Percentiles rank a stretch among this genome's conserved stretches.
phyloP scores from a whole-genome alignment of 192 early-diverging fungal genomes.

The Coemansia sp. region DNA sequence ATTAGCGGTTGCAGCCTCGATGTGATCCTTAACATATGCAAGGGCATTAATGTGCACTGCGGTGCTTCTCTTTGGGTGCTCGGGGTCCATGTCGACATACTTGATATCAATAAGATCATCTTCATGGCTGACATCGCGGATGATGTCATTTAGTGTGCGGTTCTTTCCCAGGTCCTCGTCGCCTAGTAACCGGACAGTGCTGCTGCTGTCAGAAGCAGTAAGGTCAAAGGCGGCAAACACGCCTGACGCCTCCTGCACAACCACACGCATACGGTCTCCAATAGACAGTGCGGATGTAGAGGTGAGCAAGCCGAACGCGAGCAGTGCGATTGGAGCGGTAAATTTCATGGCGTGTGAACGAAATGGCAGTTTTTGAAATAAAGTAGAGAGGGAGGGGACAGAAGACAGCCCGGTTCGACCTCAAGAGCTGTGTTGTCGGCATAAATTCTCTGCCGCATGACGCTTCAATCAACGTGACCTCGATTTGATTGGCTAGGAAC shows the following conservation, averaged over 20 bases:
- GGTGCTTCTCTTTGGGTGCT: constrained; percentile 44
- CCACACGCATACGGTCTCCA: constrained; percentile 23
- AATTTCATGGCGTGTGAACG: constrained; percentile 15
- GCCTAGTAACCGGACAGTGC: neutral
- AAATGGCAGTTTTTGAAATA: neutral
- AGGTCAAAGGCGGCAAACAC: constrained; percentile 26
- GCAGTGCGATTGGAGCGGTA: constrained; percentile 5
- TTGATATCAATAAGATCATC: constrained; percentile 46
- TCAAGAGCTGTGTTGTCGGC: neutral
- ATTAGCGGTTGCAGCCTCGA: constrained; percentile 42
- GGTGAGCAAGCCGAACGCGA: constrained; percentile 13
- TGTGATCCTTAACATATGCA: constrained; percentile 42
- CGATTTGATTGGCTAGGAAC: constrained; percentile 2
- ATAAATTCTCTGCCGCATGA: neutral
- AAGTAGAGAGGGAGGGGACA: neutral
- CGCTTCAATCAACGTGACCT: neutral
- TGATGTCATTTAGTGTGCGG: constrained; percentile 46
- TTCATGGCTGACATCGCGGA: constrained; percentile 45
- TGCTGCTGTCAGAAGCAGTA: neutral
- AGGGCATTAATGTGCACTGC: constrained; percentile 42
- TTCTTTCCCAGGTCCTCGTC: constrained; percentile 38
- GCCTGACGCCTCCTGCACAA: constrained; percentile 41
- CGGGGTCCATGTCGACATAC: constrained; percentile 44
- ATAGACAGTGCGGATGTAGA: constrained; percentile 12
- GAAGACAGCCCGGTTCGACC: no score